Base-by-base conservation (phyloP, 2,329 filamentous ascomycete species). In the Boeremia exigua region DNA sequence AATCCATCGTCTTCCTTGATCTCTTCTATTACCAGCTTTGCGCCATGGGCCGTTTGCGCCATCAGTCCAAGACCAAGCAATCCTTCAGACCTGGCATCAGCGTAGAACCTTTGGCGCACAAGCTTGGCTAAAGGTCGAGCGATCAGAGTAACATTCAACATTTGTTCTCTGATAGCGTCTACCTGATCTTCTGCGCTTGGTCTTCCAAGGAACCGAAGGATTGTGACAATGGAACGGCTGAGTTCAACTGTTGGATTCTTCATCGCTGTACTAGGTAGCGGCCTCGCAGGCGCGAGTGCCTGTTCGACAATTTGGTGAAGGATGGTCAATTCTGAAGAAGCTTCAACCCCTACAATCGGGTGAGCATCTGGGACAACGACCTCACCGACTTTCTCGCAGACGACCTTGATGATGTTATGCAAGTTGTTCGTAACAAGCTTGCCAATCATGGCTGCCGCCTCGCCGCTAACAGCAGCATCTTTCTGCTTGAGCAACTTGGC, bases 201-300 rank as follows among this genome's bases (percentile, higher is more conserved):
- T 36, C 59, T 65, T 4, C 59, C 55, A 5, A 69, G 54, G 38
- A 63, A 66, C 19, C 68, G 49, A 8, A 72, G 53, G 6, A 71
- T 67, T 12, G 46, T 54, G 6, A 54, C 55, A 29, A 58, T 62
- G 3, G 60, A 54, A 27, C 63, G 60, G 17, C 63, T 64, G 0
- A 69, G 59, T 57, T 76, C 73, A 30, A 75, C 66, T 59, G 65
- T 68, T n/a, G 70, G 59, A n/a, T 73, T 74, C 55, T 74, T 75
- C 72, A 75, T 75, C 1, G 70, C 56, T n/a, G 70, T 72, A 49
- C 73, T 75, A 4, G 73, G 72, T 2, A 75, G 28, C 25, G 73
- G 70, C 15, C 57, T 60, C 2, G 70, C 63, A 14, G 71, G 68
- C n/a, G 59, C 60, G 5, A 73, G 59, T 25, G 72, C 68, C 37